Conservation (phyloP, 2,329 filamentous ascomycete species). For the Fusarium redolens region DNA sequence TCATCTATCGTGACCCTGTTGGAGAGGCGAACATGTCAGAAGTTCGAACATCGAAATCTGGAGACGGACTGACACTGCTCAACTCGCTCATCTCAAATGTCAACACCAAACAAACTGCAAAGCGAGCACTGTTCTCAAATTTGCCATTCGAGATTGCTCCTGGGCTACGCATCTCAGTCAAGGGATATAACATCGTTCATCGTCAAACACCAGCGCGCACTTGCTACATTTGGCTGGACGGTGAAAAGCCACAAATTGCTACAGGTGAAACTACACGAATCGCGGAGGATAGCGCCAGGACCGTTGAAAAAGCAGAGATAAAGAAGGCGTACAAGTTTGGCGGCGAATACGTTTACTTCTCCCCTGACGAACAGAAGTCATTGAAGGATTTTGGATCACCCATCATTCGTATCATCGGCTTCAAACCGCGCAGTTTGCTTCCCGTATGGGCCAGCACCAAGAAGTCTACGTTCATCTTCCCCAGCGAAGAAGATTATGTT, state of each 20-base stretch:
- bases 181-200: slow-evolving; percentile 91
- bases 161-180: slow-evolving; percentile 86
- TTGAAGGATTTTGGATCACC: slow-evolving; percentile 85
- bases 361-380: slow-evolving; percentile 81
- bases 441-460: slow-evolving; percentile 87
- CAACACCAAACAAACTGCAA: slow-evolving; percentile 88
- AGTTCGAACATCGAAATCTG: slow-evolving; percentile 73
- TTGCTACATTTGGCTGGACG: slow-evolving; percentile 88
- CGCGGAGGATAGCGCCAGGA: slow-evolving; percentile 80
- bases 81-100: slow-evolving; percentile 87
- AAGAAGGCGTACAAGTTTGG: slow-evolving; percentile 97
- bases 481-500: slow-evolving; percentile 88
- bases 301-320: slow-evolving; percentile 83
- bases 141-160: slow-evolving; percentile 90
- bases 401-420: slow-evolving; percentile 89
- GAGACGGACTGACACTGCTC: slow-evolving; percentile 81
- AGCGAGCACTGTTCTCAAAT: slow-evolving; percentile 86
- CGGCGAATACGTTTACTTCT: slow-evolving; percentile 88
- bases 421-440: slow-evolving; percentile 82
- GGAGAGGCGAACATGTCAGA: slow-evolving; percentile 70
- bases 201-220: slow-evolving; percentile 83
- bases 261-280: slow-evolving; percentile 78
- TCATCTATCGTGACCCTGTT: slow-evolving; percentile 83
- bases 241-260: slow-evolving; percentile 86
- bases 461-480: slow-evolving; percentile 92